These are phyloP conservation scores for Mycena amicta DNA, from an alignment of 768 basidiomycete species.

Conservation along the genomic window DNA sequence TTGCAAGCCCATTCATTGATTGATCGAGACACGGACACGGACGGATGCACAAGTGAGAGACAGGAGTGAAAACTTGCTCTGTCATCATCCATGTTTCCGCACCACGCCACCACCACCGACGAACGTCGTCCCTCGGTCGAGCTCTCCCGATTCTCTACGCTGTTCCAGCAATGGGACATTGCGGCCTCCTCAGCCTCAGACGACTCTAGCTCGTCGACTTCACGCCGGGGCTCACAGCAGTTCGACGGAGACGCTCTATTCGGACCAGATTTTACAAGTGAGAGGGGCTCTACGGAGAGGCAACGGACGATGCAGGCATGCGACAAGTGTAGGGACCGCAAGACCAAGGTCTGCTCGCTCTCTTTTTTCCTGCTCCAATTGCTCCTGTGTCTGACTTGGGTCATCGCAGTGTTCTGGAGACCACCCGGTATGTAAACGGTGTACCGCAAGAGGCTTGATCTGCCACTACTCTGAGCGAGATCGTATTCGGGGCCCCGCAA, in stretches of 20 bases:
- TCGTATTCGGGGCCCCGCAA: constrained; percentile 35
- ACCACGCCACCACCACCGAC: neutral
- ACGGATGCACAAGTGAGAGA: constrained; percentile 3
- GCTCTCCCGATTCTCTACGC: constrained; percentile 10
- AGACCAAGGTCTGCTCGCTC: constrained; percentile 52
- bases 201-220: too few species aligned
- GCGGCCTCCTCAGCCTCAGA: too few species aligned
- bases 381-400: neutral
- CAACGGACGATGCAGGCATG: constrained; percentile 57
- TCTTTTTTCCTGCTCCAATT: neutral
- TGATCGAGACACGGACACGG: too few species aligned
- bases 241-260: too few species aligned
- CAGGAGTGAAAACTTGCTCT: constrained; percentile 3
- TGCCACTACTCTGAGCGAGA: constrained; percentile 48
- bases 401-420: constrained; percentile 56
- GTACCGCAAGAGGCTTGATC: constrained; percentile 48
- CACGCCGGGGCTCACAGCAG: too few species aligned
- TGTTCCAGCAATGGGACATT: constrained; percentile 16
- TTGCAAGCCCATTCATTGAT: too few species aligned
- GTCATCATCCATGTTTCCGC: neutral
- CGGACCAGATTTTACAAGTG: too few species aligned
- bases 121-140: constrained; percentile 4
- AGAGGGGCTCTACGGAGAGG: too few species aligned
- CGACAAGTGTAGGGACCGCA: constrained; percentile 58
- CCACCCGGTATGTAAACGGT: constrained; percentile 54